These are phyloP conservation scores for Blastobotrys ciferrii DNA, from an alignment of 1,139 yeast species.

Conservation along the genomic window DNA sequence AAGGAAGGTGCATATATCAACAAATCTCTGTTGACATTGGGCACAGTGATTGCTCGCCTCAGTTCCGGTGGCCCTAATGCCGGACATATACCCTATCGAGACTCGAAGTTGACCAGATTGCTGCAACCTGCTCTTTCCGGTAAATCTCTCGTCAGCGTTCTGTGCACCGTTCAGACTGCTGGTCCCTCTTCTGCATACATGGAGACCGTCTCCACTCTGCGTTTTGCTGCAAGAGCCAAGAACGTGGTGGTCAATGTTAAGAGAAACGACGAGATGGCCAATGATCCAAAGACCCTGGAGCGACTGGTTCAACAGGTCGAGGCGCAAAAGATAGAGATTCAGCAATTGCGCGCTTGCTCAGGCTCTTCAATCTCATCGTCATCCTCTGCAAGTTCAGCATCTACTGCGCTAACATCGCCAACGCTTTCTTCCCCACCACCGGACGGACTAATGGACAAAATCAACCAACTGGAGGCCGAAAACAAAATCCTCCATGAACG, in stretches of 20 bases:
- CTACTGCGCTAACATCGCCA: slow-evolving; percentile 5
- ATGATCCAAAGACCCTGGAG: slow-evolving; percentile 24
- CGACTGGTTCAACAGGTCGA: slow-evolving; percentile 39
- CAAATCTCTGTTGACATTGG: slow-evolving; percentile 81
- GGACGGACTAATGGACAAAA: slow-evolving; percentile 25
- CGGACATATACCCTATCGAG: slow-evolving; percentile 83
- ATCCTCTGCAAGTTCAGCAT: slow-evolving; percentile 2
- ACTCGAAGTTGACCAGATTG: slow-evolving; percentile 82
- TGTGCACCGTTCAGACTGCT: slow-evolving; percentile 78
- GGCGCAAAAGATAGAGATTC: slow-evolving; percentile 40
- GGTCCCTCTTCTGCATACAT: slow-evolving; percentile 50
- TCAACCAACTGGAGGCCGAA: slow-evolving; percentile 57
- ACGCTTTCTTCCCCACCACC: slow-evolving; percentile 3
- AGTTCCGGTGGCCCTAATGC: slow-evolving; percentile 34
- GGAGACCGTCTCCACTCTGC: slow-evolving; percentile 80
- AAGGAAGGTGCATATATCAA: slow-evolving; percentile 93
- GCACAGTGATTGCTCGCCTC: slow-evolving; percentile 82
- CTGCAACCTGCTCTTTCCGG: slow-evolving; percentile 93
- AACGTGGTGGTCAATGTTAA: slow-evolving; percentile 71
- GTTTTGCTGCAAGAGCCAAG: slow-evolving; percentile 93
- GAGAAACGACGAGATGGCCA: slow-evolving; percentile 40
- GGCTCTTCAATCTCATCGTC: slow-evolving; percentile 6
- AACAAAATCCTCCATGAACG: slow-evolving; percentile 60
- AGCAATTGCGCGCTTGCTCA: slow-evolving; percentile 26
- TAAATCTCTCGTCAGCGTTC: slow-evolving; percentile 75